These are phyloP conservation scores for Sarocladiaceae sp. DNA, from an alignment of 2,329 filamentous ascomycete genomes.

Conservation along the genomic window DNA sequence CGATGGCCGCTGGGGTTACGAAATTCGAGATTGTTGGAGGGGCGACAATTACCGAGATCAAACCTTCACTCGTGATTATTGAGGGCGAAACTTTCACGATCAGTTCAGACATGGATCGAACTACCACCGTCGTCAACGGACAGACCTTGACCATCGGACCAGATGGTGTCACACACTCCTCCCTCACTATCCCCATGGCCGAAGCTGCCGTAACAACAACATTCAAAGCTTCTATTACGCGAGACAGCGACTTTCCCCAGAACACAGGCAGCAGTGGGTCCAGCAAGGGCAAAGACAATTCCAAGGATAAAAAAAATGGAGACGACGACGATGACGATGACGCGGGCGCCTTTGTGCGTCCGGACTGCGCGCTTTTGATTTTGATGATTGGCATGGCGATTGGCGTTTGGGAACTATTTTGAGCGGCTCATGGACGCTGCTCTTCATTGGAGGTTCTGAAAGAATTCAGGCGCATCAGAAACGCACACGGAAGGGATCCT, in stretches of 20 bases:
- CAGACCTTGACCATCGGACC: conserved; percentile 49
- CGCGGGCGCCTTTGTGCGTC: conserved; percentile 11
- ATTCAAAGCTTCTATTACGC: conserved; percentile 28
- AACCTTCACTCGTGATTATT: conserved; percentile 45
- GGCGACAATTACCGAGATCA: conserved; percentile 46
- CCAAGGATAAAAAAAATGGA: conserved; percentile 1
- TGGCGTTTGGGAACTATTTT: conserved; percentile 32
- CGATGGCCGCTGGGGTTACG: conserved; percentile 30
- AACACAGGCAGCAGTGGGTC: conserved; percentile 25
- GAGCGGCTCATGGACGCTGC: conserved; percentile 7
- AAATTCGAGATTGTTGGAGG: conserved; percentile 46
- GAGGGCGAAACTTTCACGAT: conserved; percentile 47
- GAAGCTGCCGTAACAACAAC: conserved; percentile 30
- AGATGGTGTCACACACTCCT: conserved; percentile 35
- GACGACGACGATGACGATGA: conserved; percentile 19
- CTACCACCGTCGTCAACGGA: conserved; percentile 42
- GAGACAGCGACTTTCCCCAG: conserved; percentile 16
- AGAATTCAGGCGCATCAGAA: too few relatives aligned
- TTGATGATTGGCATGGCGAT: conserved; percentile 32
- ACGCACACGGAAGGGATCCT: too few relatives aligned
- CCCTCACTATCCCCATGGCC: conserved; percentile 3
- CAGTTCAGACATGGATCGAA: conserved; percentile 37
- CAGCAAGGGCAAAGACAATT: conserved; percentile 8
- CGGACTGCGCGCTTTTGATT: conserved; percentile 12
- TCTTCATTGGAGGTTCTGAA: too few relatives aligned